Base-by-base conservation (phyloP, 495 filamentous ascomycete genomes). In the Penicillium steckii region DNA sequence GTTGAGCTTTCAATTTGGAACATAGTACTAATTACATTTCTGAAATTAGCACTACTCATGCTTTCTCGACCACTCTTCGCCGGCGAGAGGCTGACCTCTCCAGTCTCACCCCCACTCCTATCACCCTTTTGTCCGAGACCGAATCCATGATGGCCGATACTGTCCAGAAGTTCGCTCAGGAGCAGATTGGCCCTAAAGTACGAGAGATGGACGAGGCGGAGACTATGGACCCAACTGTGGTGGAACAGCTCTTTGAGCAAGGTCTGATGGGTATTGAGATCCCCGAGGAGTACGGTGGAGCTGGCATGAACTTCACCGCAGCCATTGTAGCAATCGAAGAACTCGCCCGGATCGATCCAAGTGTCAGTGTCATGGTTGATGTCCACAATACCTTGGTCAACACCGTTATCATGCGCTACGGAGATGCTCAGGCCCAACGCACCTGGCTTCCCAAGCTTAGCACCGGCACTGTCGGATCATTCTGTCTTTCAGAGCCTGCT, bases 331-430 rank as follows among this genome's bases (percentile, higher is more conserved):
- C 89, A 9, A 97, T 99, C 65, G 94, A 99, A 74, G 95, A 99
- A 76, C 75, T 97, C 48, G 94, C 95, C 2, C 84, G 90, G 47
- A 86, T 97, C 19, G 94, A 99, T 66, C 94, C 94, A 27, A 94
- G 89, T 48, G 94, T 97, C 35, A 91, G 89, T 65, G 92, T 97
- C 49, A 73, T 97, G 79, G 85, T 87, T 13, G 92, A 97, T 67
- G 92, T 97, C 23, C 95, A 99, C 79, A 99, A 99, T 72, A 99
- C 94, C 8, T 76, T 99, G 25, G 91, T 96, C 69, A 97, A 97
- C 75, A 97, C 93, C 10, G 88, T 89, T 21, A 80, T 99, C 49
- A 60, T 96, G 60, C 95, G 90, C 61, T 96, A 88, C 71, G 95
- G 85, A 22, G 87, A 83, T 55, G 76, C 79, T 33, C 79, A 85